A percentile compares a stretch with the other conserved stretches of the same genome.
Conservation (phyloP, 805 yeast genomes). For the Pichia cephalocereana region DNA sequence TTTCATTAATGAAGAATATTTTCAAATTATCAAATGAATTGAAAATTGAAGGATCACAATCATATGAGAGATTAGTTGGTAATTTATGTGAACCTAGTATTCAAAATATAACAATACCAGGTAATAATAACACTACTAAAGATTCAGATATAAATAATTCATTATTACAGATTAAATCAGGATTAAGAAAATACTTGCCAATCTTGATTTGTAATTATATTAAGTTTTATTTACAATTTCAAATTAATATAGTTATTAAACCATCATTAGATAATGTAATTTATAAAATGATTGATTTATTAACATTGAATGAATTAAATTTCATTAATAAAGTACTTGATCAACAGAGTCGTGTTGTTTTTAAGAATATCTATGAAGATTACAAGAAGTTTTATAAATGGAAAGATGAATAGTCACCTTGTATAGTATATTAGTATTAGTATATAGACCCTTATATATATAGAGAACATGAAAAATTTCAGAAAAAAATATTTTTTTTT, state of each 20-base stretch:
- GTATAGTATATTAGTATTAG: too few relatives aligned
- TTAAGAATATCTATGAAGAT: conserved; percentile 57
- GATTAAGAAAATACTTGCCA: conserved; percentile 57
- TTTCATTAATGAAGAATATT: conserved; percentile 42
- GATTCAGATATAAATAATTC: conserved; percentile 40
- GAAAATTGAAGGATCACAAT: conserved; percentile 30
- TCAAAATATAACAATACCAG: conserved; percentile 2
- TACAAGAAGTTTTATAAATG: conserved; percentile 77
- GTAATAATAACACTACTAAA: conserved; percentile 10
- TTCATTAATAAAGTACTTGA: conserved; percentile 60
- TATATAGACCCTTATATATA: too few relatives aligned
- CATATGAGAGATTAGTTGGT: conserved; percentile 49
- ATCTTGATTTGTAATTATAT: conserved; percentile 52
- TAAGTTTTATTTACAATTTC: conserved; percentile 38
- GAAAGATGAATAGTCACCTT: conserved; percentile 40
- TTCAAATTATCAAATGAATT: conserved; percentile 16
- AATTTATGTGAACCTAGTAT: conserved; percentile 65
- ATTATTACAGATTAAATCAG: conserved; percentile 43
- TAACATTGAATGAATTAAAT: conserved; percentile 58
- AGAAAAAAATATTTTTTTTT: too few relatives aligned
- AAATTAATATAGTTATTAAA: conserved; percentile 38
- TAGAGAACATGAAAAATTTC: too few relatives aligned
- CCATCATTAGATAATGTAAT: conserved; percentile 46
- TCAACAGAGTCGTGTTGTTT: conserved; percentile 55
- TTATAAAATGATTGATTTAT: conserved; percentile 55